These are phyloP conservation scores for Ogataea corticis DNA, from an alignment of 805 yeast species.

Conservation along the genomic window DNA sequence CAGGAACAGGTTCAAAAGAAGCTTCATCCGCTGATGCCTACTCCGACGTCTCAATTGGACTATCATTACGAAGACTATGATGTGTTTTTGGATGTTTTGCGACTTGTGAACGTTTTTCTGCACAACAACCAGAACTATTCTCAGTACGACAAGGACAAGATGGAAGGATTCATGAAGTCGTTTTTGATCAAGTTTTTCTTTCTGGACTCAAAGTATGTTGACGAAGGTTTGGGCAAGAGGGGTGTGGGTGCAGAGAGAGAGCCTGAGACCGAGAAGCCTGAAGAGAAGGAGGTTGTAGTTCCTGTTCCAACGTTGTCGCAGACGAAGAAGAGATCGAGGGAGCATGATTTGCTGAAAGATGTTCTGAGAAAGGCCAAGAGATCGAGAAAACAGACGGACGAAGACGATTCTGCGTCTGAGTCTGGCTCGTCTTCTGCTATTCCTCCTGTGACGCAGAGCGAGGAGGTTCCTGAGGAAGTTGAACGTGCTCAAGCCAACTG, in stretches of 20 bases:
- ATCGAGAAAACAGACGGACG: conserved; percentile 28
- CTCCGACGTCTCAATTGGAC: conserved; percentile 68
- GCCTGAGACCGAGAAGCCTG: conserved; percentile 24
- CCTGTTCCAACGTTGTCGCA: conserved; percentile 30
- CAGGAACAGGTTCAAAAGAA: conserved; percentile 88
- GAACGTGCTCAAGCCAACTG: conserved; percentile 36
- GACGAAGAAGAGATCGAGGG: conserved; percentile 47
- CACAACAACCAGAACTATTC: conserved; percentile 74
- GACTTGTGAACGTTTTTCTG: conserved; percentile 65
- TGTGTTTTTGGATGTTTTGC: conserved; percentile 71
- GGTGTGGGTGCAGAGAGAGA: conserved; percentile 30
- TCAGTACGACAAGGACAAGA: conserved; percentile 73
- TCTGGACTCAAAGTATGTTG: conserved; percentile 50
- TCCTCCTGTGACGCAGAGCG: conserved; percentile 9
- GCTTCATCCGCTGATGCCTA: conserved; percentile 81
- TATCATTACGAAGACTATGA: conserved; percentile 65
- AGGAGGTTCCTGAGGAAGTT: conserved; percentile 30
- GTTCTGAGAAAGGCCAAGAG: conserved; percentile 49
- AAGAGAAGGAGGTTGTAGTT: conserved; percentile 19
- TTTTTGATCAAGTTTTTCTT: conserved; percentile 75
- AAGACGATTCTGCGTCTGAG: conserved; percentile 22
- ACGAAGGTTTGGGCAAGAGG: conserved; percentile 38
- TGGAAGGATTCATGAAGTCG: conserved; percentile 67
- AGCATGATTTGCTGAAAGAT: conserved; percentile 61
- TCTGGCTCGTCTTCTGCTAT: conserved; percentile 9